A percentile compares a stretch with the other conserved stretches of the same genome.
Evolutionary conservation across 495 filamentous ascomycete genomes (phyloP).

Genomic region (Penicillium fimorum): DNA sequence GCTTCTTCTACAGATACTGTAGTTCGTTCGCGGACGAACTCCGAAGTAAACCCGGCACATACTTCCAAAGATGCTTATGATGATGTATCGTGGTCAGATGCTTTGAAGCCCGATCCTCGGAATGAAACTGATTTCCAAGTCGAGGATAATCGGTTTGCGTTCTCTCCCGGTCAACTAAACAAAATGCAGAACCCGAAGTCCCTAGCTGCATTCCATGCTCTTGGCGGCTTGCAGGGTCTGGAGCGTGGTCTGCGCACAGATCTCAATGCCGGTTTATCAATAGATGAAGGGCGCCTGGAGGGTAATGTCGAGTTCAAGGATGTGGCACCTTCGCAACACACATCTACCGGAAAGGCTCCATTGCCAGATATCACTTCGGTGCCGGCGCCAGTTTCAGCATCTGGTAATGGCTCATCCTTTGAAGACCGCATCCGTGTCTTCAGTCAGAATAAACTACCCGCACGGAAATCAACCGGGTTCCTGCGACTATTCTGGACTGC

Average conservation of each 20-base stretch:
- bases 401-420: slow-evolving; percentile 40
- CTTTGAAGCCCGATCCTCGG: slow-evolving; percentile 65
- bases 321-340: slow-evolving; percentile 41
- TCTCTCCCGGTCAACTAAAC: slow-evolving; percentile 66
- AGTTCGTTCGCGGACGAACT: slow-evolving; percentile 44
- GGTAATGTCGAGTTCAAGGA: slow-evolving; percentile 61
- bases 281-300: slow-evolving; percentile 60
- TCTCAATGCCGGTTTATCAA: slow-evolving; percentile 60
- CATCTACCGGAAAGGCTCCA: slow-evolving; percentile 17
- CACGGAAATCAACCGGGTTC: slow-evolving; percentile 70
- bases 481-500: slow-evolving; percentile 78
- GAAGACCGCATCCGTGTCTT: slow-evolving; percentile 69
- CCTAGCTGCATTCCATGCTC: slow-evolving; percentile 63
- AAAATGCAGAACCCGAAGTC: slow-evolving; percentile 78
- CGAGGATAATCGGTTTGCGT: slow-evolving; percentile 68
- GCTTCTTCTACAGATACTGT: slow-evolving; percentile 43
- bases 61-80: slow-evolving; percentile 38
- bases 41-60: slow-evolving; percentile 31
- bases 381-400: slow-evolving; percentile 14
- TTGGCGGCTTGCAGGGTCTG: slow-evolving; percentile 66
- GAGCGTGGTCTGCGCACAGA: slow-evolving; percentile 68
- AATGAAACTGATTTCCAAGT: slow-evolving; percentile 64
- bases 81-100: slow-evolving; percentile 48
- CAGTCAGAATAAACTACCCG: slow-evolving; percentile 70
- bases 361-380: not conserved